Conservation (phyloP, 2,329 filamentous ascomycete species). For the Hypoxylon sp. region DNA sequence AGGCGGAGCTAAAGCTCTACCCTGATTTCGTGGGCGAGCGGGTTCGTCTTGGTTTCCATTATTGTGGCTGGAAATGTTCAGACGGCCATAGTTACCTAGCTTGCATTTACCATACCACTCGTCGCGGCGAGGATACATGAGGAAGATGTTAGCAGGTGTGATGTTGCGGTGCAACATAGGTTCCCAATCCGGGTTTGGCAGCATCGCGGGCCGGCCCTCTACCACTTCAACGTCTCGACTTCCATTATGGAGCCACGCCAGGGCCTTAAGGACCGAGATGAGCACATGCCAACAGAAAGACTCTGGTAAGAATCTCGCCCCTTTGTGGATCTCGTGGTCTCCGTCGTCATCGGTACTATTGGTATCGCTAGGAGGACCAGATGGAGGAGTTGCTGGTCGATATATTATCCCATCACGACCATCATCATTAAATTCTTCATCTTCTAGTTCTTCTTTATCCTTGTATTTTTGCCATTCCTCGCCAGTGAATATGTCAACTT, state of each 20-base stretch:
- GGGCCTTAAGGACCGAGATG: conserved; percentile 62
- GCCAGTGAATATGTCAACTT: background rate
- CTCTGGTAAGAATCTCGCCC: conserved; percentile 62
- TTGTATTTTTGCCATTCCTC: background rate
- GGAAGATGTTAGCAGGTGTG: conserved; percentile 64
- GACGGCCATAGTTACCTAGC: conserved; percentile 64
- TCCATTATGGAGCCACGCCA: conserved; percentile 69
- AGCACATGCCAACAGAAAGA: conserved; percentile 70
- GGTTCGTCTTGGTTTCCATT: conserved; percentile 28
- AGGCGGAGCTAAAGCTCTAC: conserved; percentile 50
- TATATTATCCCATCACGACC: background rate
- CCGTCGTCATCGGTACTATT: too few species aligned
- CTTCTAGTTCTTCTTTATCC: conserved; percentile 36
- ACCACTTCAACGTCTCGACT: conserved; percentile 48
- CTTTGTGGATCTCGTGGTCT: too few species aligned
- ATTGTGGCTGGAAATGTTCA: conserved; percentile 59
- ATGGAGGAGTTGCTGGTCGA: too few species aligned
- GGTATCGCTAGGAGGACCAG: too few species aligned
- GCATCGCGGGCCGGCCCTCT: conserved; percentile 26
- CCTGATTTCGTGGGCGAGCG: conserved; percentile 16
- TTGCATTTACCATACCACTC: conserved; percentile 70
- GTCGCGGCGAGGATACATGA: conserved; percentile 62
- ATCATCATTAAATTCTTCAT: conserved; percentile 38
- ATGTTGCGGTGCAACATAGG: conserved; percentile 67
- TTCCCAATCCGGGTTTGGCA: conserved; percentile 62